Base-by-base conservation (phyloP, 345 rosid species). In the Rubroshorea leprosula region DNA sequence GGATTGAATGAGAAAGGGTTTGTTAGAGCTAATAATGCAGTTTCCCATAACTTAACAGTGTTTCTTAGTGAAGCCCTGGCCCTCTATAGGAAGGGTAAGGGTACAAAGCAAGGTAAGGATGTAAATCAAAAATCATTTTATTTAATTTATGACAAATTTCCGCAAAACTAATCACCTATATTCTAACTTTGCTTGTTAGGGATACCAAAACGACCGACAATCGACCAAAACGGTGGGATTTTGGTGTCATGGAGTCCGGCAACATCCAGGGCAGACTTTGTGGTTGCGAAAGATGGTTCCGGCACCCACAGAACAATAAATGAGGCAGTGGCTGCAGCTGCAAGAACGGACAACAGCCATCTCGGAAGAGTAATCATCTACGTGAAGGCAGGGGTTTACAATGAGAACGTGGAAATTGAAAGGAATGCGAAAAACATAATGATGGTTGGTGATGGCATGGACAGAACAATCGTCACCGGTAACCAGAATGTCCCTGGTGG, bases 391-490 rank as follows among this genome's bases (percentile, higher is more conserved):
- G 93, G 97, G 27, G 83, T 81, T 5, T 87, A 87, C 49, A 58
- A 70, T 11, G 95, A 90, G 57, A 78, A 71, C 14, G 82, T 90
- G 0, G 85, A 79, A 35, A 77, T 90, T 39, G 49, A 61, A 26
- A 68, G 48, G 43, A 54, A 74, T 31, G 45, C 78, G 73, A 75
- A 62, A 50, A 74, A 84, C 43, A 41, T 84, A 16, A 90, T 84
- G 93, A 51, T 84, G 18, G 90, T 87, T 17, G 95, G 93, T 3
- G 93, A 90, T 53, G 95, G 95, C 65, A 90, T 83, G 58, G 92
- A 78, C 54, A 79, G 64, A 68, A 87, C 95, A 49, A 61, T 83
- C 0, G 63, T 87, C 23, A 85, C 83, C 0, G 83, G 81, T 27
- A 65, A 46, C 61, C 62, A 67, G 46, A 84, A 71, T 54, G 80